A percentile compares a stretch with the other conserved stretches of the same genome.
Conservation (phyloP, 371 early-diverging fungal genomes). For the Lichtheimia corymbifera region DNA sequence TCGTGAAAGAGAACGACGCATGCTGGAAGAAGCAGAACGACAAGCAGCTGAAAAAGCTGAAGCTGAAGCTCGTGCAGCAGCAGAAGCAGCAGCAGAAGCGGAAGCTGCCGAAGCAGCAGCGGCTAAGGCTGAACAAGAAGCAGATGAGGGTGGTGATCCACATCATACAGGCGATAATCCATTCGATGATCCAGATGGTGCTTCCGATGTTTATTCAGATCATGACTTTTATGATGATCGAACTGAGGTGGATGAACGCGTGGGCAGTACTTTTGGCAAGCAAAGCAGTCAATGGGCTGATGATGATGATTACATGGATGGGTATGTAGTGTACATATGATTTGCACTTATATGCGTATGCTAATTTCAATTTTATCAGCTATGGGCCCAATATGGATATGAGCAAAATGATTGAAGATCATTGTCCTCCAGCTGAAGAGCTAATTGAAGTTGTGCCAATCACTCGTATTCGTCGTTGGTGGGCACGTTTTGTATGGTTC, state of each 20-base stretch:
- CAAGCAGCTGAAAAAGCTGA: slow-evolving; percentile 21
- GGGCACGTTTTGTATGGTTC: slow-evolving; percentile 71
- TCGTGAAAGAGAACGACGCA: slow-evolving; percentile 30
- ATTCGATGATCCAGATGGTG: slow-evolving; percentile 28
- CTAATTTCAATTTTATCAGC: not conserved
- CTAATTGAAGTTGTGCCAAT: slow-evolving; percentile 55
- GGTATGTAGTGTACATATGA: not conserved
- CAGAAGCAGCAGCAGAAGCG: slow-evolving; percentile 26
- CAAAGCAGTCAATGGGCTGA: slow-evolving; percentile 38
- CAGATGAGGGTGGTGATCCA: slow-evolving; percentile 14
- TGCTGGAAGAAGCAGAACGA: slow-evolving; percentile 31
- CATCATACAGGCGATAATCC: slow-evolving; percentile 26
- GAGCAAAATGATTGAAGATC: slow-evolving; percentile 49
- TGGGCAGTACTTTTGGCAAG: slow-evolving; percentile 7
- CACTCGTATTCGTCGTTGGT: slow-evolving; percentile 62
- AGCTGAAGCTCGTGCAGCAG: slow-evolving; percentile 34
- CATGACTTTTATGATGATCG: slow-evolving; percentile 33
- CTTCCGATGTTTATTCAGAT: slow-evolving; percentile 30
- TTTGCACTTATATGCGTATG: not conserved
- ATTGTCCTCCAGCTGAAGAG: slow-evolving; percentile 30
- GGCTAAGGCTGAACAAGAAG: not conserved
- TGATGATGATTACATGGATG: slow-evolving; percentile 18
- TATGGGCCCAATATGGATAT: slow-evolving; percentile 36
- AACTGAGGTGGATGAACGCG: slow-evolving; percentile 11
- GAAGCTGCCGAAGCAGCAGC: slow-evolving; percentile 34